Percentiles rank a stretch among this genome's conserved stretches.
Conservation (phyloP, 2,329 filamentous ascomycete genomes). For the Aspergillus neotritici region DNA sequence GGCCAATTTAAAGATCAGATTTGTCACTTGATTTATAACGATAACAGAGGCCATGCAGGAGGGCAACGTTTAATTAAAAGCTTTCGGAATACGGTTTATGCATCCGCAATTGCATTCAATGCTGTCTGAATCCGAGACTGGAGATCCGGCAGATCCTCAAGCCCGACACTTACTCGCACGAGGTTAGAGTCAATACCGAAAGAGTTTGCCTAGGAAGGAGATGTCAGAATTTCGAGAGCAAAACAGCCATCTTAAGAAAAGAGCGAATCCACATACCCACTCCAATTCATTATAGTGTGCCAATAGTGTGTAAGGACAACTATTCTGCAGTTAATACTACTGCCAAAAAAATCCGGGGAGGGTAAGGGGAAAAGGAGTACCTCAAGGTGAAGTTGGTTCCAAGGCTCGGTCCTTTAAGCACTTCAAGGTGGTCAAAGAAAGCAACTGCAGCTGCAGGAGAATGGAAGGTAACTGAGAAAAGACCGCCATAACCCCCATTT, state of each 20-base stretch:
- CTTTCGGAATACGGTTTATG: background rate
- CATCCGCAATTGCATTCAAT: constrained; percentile 51
- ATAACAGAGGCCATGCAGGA: too few species aligned
- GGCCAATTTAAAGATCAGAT: too few species aligned
- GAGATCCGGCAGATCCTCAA: constrained; percentile 71
- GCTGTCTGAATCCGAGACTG: constrained; percentile 60
- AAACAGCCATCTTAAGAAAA: background rate
- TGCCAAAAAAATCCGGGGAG: background rate
- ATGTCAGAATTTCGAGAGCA: background rate
- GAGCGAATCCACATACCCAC: constrained; percentile 57
- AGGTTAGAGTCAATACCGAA: constrained; percentile 77
- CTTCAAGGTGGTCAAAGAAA: constrained; percentile 82
- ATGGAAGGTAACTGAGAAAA: constrained; percentile 79
- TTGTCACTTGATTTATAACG: too few species aligned
- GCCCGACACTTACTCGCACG: constrained; percentile 79
- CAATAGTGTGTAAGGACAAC: constrained; percentile 82
- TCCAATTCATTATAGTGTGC: constrained; percentile 88
- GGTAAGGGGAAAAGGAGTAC: constrained; percentile 20
- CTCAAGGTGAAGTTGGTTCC: constrained; percentile 93
- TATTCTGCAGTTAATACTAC: constrained; percentile 21
- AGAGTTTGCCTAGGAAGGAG: constrained; percentile 51
- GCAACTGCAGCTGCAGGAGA: constrained; percentile 63
- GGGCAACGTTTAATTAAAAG: constrained; percentile 14
- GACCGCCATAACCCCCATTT: constrained; percentile 78
- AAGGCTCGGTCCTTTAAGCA: constrained; percentile 87